Evolutionary conservation across 2,329 filamentous ascomycete genomes (phyloP).

Genomic region (Exutisphaerella laricina): DNA sequence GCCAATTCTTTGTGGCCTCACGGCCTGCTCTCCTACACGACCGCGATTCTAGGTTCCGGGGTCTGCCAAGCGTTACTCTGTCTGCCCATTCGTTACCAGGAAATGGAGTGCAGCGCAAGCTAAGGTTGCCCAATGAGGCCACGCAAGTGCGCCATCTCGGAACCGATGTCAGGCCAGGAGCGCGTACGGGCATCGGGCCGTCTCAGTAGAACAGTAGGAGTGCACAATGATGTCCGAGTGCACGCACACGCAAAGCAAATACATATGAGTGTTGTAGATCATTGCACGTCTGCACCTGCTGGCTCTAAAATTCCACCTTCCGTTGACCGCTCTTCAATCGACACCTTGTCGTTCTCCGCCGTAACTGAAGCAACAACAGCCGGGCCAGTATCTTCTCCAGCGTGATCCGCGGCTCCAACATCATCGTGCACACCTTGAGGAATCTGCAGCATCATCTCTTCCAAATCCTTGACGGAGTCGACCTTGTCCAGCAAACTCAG

Average conservation of each 20-base stretch:
- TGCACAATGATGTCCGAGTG: neutral
- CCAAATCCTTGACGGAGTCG: conserved; percentile 69
- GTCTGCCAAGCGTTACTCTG: neutral
- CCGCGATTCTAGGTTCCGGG: too few species aligned
- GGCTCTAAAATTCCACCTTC: neutral
- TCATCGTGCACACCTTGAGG: too few species aligned
- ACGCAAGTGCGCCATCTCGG: neutral
- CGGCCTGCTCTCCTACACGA: too few species aligned
- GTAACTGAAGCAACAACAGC: conserved; percentile 2
- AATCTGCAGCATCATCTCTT: conserved; percentile 30
- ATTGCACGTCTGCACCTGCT: conserved; percentile 4
- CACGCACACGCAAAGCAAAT: neutral
- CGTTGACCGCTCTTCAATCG: neutral
- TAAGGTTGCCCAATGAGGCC: neutral
- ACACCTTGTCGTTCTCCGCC: conserved; percentile 1
- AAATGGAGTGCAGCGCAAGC: neutral
- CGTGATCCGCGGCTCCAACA: conserved; percentile 11
- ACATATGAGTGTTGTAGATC: conserved; percentile 2
- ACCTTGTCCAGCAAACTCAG: conserved; percentile 80
- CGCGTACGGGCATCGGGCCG: neutral
- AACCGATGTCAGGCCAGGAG: neutral
- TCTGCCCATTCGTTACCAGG: conserved; percentile 1
- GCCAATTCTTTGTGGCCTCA: too few species aligned
- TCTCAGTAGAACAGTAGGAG: neutral
- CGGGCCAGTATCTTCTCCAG: conserved; percentile 13